Percentiles rank a stretch among this genome's conserved stretches.
Conservation (phyloP, 2,329 filamentous ascomycete species). For the Uncinocarpus reesii region DNA sequence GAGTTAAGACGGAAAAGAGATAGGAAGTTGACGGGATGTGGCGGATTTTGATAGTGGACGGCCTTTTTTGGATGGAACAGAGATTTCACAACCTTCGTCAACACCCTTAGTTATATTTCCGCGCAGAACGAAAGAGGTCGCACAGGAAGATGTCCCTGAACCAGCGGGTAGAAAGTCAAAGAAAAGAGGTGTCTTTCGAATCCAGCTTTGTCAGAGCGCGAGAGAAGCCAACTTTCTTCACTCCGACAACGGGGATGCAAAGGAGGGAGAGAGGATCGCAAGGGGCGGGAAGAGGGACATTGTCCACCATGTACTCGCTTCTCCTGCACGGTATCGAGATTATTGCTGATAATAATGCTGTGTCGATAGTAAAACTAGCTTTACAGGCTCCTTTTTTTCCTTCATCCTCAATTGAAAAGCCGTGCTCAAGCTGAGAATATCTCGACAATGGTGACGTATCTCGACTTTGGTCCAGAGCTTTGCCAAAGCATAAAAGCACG, state of each 20-base stretch:
- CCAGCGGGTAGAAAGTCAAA: neutral
- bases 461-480: too few species aligned
- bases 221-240: neutral
- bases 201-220: neutral
- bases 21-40: constrained; percentile 1
- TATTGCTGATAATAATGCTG: too few species aligned
- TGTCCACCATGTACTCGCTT: neutral
- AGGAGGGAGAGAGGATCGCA: neutral
- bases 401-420: too few species aligned
- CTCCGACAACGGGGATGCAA: neutral
- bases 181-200: neutral
- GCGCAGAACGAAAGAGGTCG: neutral
- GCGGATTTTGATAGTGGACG: constrained; percentile 10
- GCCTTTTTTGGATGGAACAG: constrained; percentile 1
- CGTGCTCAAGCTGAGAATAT: too few species aligned
- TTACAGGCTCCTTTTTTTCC: too few species aligned
- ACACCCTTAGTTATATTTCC: neutral
- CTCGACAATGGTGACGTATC: too few species aligned
- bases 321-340: too few species aligned
- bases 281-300: neutral
- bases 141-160: neutral
- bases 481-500: neutral
- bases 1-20: constrained; percentile 2
- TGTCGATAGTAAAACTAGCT: too few species aligned
- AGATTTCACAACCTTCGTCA: constrained; percentile 9